phyloP scores from a whole-genome alignment of 208 protist genomes.

The Wallacemonas sp. region DNA sequence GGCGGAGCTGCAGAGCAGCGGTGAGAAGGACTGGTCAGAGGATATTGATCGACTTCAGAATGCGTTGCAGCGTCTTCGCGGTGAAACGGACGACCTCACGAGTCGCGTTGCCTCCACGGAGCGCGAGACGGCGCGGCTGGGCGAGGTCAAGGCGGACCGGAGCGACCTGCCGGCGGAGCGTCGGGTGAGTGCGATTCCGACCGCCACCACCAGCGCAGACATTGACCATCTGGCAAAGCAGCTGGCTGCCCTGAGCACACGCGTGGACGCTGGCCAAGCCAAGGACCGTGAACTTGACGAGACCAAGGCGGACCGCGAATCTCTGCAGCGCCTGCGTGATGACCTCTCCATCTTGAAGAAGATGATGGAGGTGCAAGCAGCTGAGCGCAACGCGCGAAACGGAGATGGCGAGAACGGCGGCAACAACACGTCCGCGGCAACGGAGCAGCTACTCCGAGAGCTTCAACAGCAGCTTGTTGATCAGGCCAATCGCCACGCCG shows the following conservation, averaged over 20 bases:
- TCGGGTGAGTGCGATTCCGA: background rate
- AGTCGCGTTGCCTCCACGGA: conserved; percentile 16
- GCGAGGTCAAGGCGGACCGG: conserved; percentile 57
- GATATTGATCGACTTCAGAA: conserved; percentile 38
- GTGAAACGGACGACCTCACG: conserved; percentile 23
- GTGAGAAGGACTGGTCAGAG: conserved; percentile 43
- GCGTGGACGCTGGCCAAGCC: conserved; percentile 11
- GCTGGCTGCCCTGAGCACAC: conserved; percentile 25
- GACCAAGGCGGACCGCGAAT: conserved; percentile 63
- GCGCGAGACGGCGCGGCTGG: conserved; percentile 32
- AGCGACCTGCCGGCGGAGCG: conserved; percentile 13
- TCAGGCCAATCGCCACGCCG: conserved; percentile 25
- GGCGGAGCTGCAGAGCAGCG: conserved; percentile 34
- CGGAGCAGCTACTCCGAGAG: conserved; percentile 52
- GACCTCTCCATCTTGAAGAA: conserved; percentile 56
- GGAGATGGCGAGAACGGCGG: conserved; percentile 9
- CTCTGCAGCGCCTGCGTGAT: conserved; percentile 71
- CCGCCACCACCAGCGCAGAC: conserved; percentile 9
- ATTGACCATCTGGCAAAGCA: conserved; percentile 34
- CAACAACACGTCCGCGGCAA: conserved; percentile 9
- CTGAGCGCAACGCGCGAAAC: conserved; percentile 11
- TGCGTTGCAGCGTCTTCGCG: conserved; percentile 33
- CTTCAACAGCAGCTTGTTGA: conserved; percentile 60
- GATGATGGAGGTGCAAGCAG: conserved; percentile 43
- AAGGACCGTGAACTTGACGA: conserved; percentile 33